These are phyloP conservation scores for Phytophthora pinifolia DNA, from an alignment of 352 stramenopile species.

Conservation along the genomic window DNA sequence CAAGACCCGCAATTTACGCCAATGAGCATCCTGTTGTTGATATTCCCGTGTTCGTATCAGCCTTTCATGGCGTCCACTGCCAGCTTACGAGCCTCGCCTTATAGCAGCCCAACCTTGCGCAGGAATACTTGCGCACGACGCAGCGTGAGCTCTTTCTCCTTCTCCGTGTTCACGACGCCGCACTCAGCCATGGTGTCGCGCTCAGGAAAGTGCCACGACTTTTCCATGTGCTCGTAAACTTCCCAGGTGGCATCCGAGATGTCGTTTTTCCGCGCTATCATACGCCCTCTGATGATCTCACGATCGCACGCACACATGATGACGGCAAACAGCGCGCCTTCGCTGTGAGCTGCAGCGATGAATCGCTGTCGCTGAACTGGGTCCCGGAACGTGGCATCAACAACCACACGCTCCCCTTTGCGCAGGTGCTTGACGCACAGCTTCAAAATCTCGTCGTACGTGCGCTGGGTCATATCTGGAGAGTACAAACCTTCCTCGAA, in stretches of 20 bases:
- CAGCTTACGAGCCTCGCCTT: neutral
- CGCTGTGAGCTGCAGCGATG: slow-evolving; percentile 36
- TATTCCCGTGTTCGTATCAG: too few relatives aligned
- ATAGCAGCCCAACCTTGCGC: slow-evolving; percentile 55
- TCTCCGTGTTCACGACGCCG: slow-evolving; percentile 65
- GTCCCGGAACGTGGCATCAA: slow-evolving; percentile 68
- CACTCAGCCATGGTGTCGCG: slow-evolving; percentile 39
- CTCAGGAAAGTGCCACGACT: slow-evolving; percentile 42
- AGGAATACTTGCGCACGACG: slow-evolving; percentile 55
- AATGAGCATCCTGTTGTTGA: neutral
- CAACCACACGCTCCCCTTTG: slow-evolving; percentile 52
- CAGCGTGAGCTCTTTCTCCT: slow-evolving; percentile 66
- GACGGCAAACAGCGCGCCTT: slow-evolving; percentile 55
- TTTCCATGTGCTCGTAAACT: slow-evolving; percentile 70
- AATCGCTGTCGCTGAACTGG: slow-evolving; percentile 42
- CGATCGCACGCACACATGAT: slow-evolving; percentile 68
- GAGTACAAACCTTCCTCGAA: slow-evolving; percentile 69
- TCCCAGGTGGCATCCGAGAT: slow-evolving; percentile 71
- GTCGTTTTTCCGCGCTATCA: slow-evolving; percentile 60
- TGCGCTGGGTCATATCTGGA: slow-evolving; percentile 52
- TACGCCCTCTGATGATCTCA: slow-evolving; percentile 62
- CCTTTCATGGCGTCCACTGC: too few relatives aligned
- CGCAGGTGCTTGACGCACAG: slow-evolving; percentile 36
- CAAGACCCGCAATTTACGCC: too few relatives aligned
- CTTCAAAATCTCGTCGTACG: slow-evolving; percentile 65